Evolutionary conservation across 129 eudicot genomes (phyloP), one percentile per base, ranked within the genome.

Genomic region (Lactuca sativa): DNA sequence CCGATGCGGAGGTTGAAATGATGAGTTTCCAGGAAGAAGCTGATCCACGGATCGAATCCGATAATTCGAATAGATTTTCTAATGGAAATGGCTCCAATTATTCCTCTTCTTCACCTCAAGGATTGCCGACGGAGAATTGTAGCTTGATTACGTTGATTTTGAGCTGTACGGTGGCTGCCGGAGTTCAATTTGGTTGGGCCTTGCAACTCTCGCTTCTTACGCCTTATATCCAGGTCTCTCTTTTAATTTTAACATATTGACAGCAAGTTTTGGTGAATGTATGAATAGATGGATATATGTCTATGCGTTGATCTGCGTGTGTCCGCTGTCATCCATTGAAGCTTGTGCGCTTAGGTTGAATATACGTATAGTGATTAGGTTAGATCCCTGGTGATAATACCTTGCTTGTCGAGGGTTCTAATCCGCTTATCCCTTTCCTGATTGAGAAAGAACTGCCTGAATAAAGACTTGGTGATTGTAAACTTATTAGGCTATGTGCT

Each of bases 141-240:
- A 80, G 86, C 76, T 73, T 93, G 69, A 4, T 68, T 43, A 87
- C 83, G 69, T 66, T 93, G 85, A 64, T 93, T 54, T 82, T 93
- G 71, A 89, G 97, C 15, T 93, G 97, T 74, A 85, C 90, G 33
- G 84, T 93, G 15, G 98, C 98, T 21, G 98, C 97, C 30, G 97
- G 97, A 16, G 97, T 93, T 17, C 98, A 93, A 54, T 93, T 93
- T 47, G 97, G 97, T 21, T 93, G 98, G 98, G 98, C 98, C 4
- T 87, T 93, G 79, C 98, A 93, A 72, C 87, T 93, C 32, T 89
- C 96, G 11, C 93, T 93, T 41, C 86, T 93, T 59, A 93, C 99
- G 48, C 97, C 99, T 48, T 93, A 90, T 70, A 81, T 93, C 72
- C 99, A 90, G 99, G 96, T 86, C 11, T 8, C 9, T 15, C 15